Evolutionary conservation across 2,329 filamentous ascomycete genomes (phyloP).

Genomic region (Fusarium kyushuense): DNA sequence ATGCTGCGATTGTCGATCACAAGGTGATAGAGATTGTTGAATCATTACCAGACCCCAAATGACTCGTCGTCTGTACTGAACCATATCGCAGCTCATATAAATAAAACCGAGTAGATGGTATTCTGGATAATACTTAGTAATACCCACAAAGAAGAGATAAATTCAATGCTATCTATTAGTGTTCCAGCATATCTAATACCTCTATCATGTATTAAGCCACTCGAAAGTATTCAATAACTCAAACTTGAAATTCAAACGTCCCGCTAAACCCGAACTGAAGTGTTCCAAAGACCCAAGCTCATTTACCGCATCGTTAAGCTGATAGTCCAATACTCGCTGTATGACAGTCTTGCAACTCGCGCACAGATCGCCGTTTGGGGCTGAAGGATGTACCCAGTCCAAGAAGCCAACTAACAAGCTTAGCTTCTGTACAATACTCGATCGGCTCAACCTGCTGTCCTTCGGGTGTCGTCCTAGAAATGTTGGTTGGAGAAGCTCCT

Average conservation of each 20-base stretch:
- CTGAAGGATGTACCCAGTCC: conserved; percentile 23
- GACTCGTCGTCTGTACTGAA: no score
- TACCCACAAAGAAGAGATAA: no score
- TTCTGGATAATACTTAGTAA: no score
- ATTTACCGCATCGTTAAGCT: conserved; percentile 1
- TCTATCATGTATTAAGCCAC: conserved; percentile 6
- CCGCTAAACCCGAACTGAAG: not conserved
- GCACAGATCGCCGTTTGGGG: conserved; percentile 1
- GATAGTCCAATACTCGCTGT: conserved; percentile 17
- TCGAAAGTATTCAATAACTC: conserved; percentile 19
- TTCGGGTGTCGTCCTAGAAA: conserved; percentile 13
- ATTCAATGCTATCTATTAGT: no score
- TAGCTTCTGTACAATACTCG: conserved; percentile 9
- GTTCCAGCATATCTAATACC: no score
- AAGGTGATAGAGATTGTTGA: conserved; percentile 12
- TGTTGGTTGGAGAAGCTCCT: conserved; percentile 5
- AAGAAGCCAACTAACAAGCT: conserved; percentile 13
- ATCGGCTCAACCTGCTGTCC: not conserved
- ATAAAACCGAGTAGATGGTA: no score
- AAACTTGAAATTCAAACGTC: conserved; percentile 16
- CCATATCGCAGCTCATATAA: no score
- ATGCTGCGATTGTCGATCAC: conserved; percentile 10
- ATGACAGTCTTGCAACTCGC: conserved; percentile 23
- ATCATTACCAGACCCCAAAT: not conserved
- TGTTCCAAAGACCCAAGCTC: conserved; percentile 1